These are phyloP conservation scores for Lipomyces kockii DNA, from an alignment of 805 yeast genomes.

Conservation along the genomic window DNA sequence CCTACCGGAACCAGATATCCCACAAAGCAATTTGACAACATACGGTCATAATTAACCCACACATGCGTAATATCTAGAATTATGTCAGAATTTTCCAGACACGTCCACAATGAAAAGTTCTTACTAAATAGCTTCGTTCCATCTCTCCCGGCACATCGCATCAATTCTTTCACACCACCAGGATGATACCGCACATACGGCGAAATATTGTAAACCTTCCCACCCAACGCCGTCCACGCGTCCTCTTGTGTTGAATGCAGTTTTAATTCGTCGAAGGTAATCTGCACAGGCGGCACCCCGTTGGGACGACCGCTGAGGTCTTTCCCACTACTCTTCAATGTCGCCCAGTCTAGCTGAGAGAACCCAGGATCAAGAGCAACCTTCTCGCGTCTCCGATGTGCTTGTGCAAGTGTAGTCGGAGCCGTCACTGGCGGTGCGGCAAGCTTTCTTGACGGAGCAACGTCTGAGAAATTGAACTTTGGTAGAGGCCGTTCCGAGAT, in stretches of 20 bases:
- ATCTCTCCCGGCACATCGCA: slow-evolving; percentile 82
- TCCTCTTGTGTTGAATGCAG: slow-evolving; percentile 66
- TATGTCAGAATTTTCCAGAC: slow-evolving; percentile 1
- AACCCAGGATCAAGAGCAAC: slow-evolving; percentile 76
- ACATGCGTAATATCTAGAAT: slow-evolving; percentile 48
- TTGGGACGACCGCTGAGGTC: slow-evolving; percentile 50
- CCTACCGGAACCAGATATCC: slow-evolving; percentile 52
- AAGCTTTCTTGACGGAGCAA: not conserved
- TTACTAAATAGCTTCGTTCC: slow-evolving; percentile 76
- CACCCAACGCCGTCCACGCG: slow-evolving; percentile 83
- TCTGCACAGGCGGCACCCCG: slow-evolving; percentile 36
- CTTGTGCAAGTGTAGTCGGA: slow-evolving; percentile 6
- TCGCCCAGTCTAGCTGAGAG: slow-evolving; percentile 88
- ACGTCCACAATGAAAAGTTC: slow-evolving; percentile 46
- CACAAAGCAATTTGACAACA: slow-evolving; percentile 76
- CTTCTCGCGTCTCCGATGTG: slow-evolving; percentile 42
- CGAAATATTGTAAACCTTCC: slow-evolving; percentile 85
- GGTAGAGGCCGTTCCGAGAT: slow-evolving; percentile 9
- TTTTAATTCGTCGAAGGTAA: slow-evolving; percentile 59
- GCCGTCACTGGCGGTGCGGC: not conserved
- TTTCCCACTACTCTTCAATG: slow-evolving; percentile 53
- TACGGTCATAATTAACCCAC: slow-evolving; percentile 85
- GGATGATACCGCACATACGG: slow-evolving; percentile 87
- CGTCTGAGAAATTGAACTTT: slow-evolving; percentile 18
- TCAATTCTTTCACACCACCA: slow-evolving; percentile 81